Evolutionary conservation across 192 early-diverging fungal species (phyloP).

Genomic region (Helicostylum pulchrum): DNA sequence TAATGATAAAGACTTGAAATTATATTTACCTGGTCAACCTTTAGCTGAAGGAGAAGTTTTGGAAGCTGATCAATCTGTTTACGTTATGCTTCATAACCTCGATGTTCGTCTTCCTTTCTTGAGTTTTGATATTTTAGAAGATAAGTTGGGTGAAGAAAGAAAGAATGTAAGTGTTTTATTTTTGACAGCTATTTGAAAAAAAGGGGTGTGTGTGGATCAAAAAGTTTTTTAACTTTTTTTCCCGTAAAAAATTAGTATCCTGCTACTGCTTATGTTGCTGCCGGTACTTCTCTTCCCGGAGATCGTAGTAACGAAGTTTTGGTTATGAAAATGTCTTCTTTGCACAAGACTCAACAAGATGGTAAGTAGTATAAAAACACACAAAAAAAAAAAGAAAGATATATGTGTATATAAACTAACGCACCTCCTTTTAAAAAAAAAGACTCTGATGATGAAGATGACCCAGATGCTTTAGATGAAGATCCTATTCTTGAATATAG

Average conservation of each 20-base stretch:
- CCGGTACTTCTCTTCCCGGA: slow-evolving; percentile 88
- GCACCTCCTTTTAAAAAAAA: not conserved
- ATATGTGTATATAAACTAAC: not conserved
- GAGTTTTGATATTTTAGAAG: slow-evolving; percentile 91
- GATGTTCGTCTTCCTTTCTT: slow-evolving; percentile 94
- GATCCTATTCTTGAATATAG: slow-evolving; percentile 89
- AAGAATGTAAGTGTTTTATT: slow-evolving; percentile 47
- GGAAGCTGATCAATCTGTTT: slow-evolving; percentile 90
- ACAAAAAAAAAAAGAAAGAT: not conserved
- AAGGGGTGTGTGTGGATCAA: not conserved
- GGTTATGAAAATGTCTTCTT: slow-evolving; percentile 93
- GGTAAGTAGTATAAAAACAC: slow-evolving; percentile 39
- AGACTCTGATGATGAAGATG: slow-evolving; percentile 69
- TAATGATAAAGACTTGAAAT: slow-evolving; percentile 58
- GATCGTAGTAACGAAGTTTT: slow-evolving; percentile 86
- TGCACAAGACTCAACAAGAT: slow-evolving; percentile 91
- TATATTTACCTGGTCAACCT: slow-evolving; percentile 89
- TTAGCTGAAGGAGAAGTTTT: slow-evolving; percentile 85
- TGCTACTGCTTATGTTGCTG: slow-evolving; percentile 87
- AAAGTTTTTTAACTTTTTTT: slow-evolving; percentile 2
- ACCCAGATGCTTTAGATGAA: slow-evolving; percentile 88
- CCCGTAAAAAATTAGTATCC: slow-evolving; percentile 60
- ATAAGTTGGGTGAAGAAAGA: slow-evolving; percentile 77
- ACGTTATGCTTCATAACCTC: slow-evolving; percentile 96
- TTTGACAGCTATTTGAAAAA: not conserved